Percentiles rank a stretch among this genome's conserved stretches.
phyloP scores from a whole-genome alignment of 306 rosid genomes.

The Cicer cuneatum region DNA sequence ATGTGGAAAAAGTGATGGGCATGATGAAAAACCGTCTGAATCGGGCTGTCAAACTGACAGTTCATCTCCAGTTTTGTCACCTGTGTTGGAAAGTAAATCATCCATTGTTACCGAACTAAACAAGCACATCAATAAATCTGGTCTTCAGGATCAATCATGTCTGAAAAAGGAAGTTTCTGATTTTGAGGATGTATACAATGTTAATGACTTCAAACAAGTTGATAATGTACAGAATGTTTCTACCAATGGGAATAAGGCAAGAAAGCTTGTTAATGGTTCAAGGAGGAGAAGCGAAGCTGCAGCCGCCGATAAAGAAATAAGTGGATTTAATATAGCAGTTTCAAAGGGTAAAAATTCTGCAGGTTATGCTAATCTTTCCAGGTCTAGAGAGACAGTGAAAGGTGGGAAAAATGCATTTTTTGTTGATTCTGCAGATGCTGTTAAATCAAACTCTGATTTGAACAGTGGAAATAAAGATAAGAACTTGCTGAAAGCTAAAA shows the following conservation, averaged over 20 bases:
- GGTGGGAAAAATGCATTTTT: conserved; percentile 53
- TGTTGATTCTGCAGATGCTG: conserved; percentile 49
- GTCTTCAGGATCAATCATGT: conserved; percentile 21
- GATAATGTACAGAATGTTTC: conserved; percentile 47
- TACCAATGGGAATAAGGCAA: conserved; percentile 54
- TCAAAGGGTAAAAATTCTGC: conserved; percentile 51
- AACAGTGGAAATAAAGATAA: conserved; percentile 57
- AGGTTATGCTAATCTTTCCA: conserved; percentile 41
- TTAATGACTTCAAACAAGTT: conserved; percentile 46
- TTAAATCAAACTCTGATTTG: conserved; percentile 49
- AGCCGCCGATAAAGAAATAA: conserved; percentile 50
- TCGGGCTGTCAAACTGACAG: conserved; percentile 50
- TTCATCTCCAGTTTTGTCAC: conserved; percentile 51
- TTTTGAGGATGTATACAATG: conserved; percentile 43
- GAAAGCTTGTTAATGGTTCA: conserved; percentile 53
- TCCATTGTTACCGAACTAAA: conserved; percentile 47
- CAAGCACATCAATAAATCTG: conserved; percentile 49
- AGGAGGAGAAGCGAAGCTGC: conserved; percentile 52
- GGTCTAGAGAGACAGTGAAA: conserved; percentile 55
- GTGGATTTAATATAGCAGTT: conserved; percentile 40
- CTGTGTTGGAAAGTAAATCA: conserved; percentile 50
- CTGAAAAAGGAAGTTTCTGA: conserved; percentile 31
- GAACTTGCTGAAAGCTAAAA: conserved; percentile 51
- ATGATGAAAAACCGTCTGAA: conserved; percentile 52
- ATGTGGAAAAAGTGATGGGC: conserved; percentile 56